Conservation (phyloP, 768 basidiomycete genomes). For the Boletus vinaceobasis region DNA sequence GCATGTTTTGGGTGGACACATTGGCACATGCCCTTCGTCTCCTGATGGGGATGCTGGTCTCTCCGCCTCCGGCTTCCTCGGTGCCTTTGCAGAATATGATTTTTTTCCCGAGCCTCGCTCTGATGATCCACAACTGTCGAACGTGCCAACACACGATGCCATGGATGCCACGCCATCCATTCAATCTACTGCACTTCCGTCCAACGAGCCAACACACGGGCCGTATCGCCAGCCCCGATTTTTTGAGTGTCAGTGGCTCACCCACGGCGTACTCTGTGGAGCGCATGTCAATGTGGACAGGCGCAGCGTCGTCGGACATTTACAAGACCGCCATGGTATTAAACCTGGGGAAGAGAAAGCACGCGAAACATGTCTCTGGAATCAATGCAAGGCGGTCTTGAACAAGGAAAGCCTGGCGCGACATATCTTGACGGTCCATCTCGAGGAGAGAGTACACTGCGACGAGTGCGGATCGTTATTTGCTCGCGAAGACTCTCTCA, state of each 20-base stretch:
- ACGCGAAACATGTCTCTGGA: slow-evolving; percentile 18
- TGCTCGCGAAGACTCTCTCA: slow-evolving; percentile 30
- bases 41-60: background rate
- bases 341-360: slow-evolving; percentile 17
- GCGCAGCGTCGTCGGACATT: slow-evolving; percentile 15
- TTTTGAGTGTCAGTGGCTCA: slow-evolving; percentile 15
- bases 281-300: slow-evolving; percentile 1
- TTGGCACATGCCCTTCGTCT: background rate
- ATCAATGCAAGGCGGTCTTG: slow-evolving; percentile 11
- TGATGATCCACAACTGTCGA: background rate
- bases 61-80: background rate
- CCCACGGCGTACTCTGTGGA: slow-evolving; percentile 5
- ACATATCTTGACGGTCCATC: slow-evolving; percentile 27
- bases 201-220: background rate
- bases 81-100: background rate
- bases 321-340: slow-evolving; percentile 13
- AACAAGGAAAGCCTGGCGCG: slow-evolving; percentile 30
- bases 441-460: slow-evolving; percentile 17
- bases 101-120: no score
- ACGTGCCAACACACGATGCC: background rate
- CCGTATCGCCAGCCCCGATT: background rate
- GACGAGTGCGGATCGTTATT: slow-evolving; percentile 15
- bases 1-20: background rate
- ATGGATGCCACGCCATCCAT: background rate
- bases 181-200: background rate